Evolutionary conservation across 805 yeast species (phyloP).

Genomic region (Vanderwaltozyma verrucispora): DNA sequence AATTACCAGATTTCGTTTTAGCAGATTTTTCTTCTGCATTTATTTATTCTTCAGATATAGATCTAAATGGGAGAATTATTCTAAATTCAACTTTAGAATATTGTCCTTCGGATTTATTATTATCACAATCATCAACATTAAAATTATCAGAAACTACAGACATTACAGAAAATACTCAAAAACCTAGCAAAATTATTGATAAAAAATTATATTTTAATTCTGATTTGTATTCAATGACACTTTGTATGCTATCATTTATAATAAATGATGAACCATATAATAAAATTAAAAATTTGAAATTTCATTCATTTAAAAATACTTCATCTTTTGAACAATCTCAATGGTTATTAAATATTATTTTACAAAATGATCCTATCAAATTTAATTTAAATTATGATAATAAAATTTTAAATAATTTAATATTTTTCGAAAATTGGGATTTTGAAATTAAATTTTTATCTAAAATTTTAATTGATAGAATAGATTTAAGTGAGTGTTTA

Average conservation of each 20-base stretch:
- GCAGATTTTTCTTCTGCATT: conserved; percentile 14
- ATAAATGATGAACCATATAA: conserved; percentile 12
- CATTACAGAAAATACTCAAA: no score
- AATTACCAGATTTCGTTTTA: conserved; percentile 5
- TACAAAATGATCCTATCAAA: conserved; percentile 11
- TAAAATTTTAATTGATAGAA: conserved; percentile 1
- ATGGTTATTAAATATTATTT: conserved; percentile 14
- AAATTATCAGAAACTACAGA: no score
- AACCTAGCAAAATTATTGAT: no score
- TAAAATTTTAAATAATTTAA: background rate
- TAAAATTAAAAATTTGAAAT: conserved; percentile 7
- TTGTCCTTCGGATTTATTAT: conserved; percentile 13
- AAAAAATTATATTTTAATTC: conserved; percentile 4
- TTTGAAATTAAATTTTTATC: background rate
- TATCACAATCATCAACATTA: background rate
- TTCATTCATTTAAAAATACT: background rate
- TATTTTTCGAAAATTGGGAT: background rate
- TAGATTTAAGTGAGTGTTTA: background rate
- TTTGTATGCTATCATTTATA: conserved; percentile 11
- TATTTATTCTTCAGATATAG: background rate
- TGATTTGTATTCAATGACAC: conserved; percentile 14
- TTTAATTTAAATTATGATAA: conserved; percentile 7
- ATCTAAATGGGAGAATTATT: background rate
- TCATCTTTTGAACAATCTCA: conserved; percentile 12
- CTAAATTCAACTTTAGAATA: conserved; percentile 11